Percentiles rank a stretch among this genome's conserved stretches.
phyloP scores from a whole-genome alignment of 768 basidiomycete genomes.

The Boletus pseudo-olivaceus region DNA sequence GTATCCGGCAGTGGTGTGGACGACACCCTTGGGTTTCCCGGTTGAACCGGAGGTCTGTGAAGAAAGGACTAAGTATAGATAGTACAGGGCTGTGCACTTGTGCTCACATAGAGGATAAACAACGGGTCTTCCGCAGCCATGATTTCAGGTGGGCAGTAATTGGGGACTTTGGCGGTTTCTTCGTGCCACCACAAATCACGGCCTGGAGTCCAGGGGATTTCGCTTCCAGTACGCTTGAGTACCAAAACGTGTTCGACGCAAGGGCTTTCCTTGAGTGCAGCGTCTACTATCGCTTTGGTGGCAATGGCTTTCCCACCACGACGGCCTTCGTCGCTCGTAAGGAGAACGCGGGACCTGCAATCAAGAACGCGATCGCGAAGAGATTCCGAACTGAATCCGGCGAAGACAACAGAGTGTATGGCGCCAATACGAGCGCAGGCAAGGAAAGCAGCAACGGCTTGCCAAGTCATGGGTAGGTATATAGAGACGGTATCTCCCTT shows the following conservation, averaged over 20 bases:
- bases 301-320: conserved; percentile 95
- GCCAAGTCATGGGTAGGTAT: conserved; percentile 94
- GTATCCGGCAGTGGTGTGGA: conserved; percentile 87
- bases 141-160: conserved; percentile 83
- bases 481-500: conserved; percentile 95
- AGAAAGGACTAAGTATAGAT: conserved; percentile 3
- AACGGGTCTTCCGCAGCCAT: conserved; percentile 95
- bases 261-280: conserved; percentile 82
- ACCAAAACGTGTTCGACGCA: conserved; percentile 89
- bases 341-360: conserved; percentile 85
- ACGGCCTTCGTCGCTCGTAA: conserved; percentile 92
- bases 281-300: conserved; percentile 90
- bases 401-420: conserved; percentile 95
- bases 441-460: conserved; percentile 93
- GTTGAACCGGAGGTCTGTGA: conserved; percentile 87
- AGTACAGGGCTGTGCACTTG: neutral
- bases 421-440: conserved; percentile 97
- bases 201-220: conserved; percentile 76
- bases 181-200: conserved; percentile 98
- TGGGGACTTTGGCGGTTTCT: conserved; percentile 76
- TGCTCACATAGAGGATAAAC: conserved; percentile 94
- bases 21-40: conserved; percentile 96
- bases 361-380: conserved; percentile 90
- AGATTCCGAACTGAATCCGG: conserved; percentile 93
- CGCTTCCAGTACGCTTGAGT: conserved; percentile 79